phyloP scores from a whole-genome alignment of 768 basidiomycete genomes.

The Tulasnella sp. region DNA sequence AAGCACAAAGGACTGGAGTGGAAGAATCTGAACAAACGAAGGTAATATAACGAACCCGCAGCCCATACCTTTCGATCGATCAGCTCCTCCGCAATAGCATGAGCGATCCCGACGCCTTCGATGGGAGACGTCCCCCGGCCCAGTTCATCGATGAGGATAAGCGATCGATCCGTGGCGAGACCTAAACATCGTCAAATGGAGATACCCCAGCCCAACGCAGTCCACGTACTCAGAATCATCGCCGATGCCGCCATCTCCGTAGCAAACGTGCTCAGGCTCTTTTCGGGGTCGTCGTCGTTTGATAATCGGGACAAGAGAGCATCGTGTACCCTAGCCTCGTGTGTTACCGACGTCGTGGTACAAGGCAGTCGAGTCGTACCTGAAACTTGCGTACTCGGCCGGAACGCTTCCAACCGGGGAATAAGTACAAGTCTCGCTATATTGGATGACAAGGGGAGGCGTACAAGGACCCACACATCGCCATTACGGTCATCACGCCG shows the following conservation, averaged over 20 bases:
- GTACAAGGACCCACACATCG: conserved; percentile 73
- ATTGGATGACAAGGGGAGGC: conserved; percentile 12
- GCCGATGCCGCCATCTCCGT: conserved; percentile 87
- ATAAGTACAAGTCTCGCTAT: too few species aligned
- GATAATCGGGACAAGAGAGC: conserved; percentile 75
- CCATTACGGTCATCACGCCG: conserved; percentile 71
- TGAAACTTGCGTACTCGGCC: conserved; percentile 84
- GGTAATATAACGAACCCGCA: not conserved
- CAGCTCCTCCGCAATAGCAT: conserved; percentile 70
- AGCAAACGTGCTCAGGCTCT: conserved; percentile 85
- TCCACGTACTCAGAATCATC: conserved; percentile 66
- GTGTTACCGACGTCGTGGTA: too few species aligned
- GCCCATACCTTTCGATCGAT: conserved; percentile 53
- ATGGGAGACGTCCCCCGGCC: conserved; percentile 81
- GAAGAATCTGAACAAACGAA: not conserved
- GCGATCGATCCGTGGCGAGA: conserved; percentile 30
- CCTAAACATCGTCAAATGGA: conserved; percentile 31
- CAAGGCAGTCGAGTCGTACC: conserved; percentile 30
- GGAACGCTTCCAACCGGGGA: conserved; percentile 54
- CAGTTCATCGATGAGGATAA: conserved; percentile 69
- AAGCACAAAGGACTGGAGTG: conserved; percentile 64
- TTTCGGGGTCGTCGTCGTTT: conserved; percentile 89
- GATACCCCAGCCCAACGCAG: too few species aligned
- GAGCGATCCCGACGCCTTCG: conserved; percentile 71
- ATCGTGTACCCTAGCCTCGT: conserved; percentile 53